Evolutionary conservation across 2,329 filamentous ascomycete species (phyloP).

Genomic region (Pezicula carpinea): DNA sequence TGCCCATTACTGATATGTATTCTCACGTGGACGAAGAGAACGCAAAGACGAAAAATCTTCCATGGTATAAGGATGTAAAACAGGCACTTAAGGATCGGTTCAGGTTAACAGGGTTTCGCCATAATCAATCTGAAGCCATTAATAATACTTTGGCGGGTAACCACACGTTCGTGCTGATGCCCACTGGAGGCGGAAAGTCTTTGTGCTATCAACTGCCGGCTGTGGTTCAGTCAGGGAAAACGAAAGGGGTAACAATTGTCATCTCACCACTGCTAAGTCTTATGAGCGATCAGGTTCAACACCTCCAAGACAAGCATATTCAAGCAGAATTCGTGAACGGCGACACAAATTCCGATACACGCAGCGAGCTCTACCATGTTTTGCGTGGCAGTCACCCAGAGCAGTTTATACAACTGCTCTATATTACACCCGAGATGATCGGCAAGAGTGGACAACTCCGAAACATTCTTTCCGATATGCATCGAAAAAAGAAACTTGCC

Average conservation of each 20-base stretch:
- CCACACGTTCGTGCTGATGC: constrained; percentile 95
- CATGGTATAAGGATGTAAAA: constrained; percentile 85
- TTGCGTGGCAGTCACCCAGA: constrained; percentile 61
- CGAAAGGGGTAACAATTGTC: constrained; percentile 82
- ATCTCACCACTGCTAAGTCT: constrained; percentile 92
- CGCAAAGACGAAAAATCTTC: constrained; percentile 55
- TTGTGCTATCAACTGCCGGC: constrained; percentile 95
- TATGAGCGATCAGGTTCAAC: constrained; percentile 95
- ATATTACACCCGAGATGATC: constrained; percentile 96
- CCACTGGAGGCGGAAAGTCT: constrained; percentile 94
- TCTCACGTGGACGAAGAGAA: constrained; percentile 29
- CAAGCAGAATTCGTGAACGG: constrained; percentile 80
- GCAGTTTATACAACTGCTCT: constrained; percentile 77
- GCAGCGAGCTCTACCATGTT: constrained; percentile 61
- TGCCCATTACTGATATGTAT: constrained; percentile 23
- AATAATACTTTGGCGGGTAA: constrained; percentile 85
- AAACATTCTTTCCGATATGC: constrained; percentile 60
- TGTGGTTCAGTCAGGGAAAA: constrained; percentile 74
- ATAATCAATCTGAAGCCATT: constrained; percentile 91
- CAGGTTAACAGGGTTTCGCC: constrained; percentile 78
- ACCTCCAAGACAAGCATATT: constrained; percentile 70
- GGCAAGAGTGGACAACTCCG: constrained; percentile 71
- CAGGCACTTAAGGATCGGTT: constrained; percentile 78
- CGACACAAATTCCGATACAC: constrained; percentile 52
- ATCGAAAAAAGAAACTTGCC: constrained; percentile 68